Conservation (phyloP, 2,329 filamentous ascomycete species). For the Aureobasidium sp. region DNA sequence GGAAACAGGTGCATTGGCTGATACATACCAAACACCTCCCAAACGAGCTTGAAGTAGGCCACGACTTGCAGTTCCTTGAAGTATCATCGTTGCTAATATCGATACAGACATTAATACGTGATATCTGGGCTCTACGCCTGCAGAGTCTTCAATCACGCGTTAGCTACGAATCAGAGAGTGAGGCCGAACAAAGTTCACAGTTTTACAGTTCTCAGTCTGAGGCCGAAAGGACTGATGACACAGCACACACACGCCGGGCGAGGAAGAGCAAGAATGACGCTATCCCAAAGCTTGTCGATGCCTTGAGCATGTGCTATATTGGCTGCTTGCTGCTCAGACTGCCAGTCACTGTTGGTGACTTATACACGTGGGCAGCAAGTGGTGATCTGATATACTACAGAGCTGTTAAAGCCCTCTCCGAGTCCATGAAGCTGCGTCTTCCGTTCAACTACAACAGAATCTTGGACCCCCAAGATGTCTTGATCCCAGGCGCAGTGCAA, state of each 20-base stretch:
- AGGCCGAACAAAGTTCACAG: conserved; percentile 37
- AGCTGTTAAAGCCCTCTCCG: conserved; percentile 52
- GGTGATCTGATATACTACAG: conserved; percentile 66
- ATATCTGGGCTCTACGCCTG: conserved; percentile 77
- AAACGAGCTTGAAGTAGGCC: conserved; percentile 60
- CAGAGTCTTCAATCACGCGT: conserved; percentile 45
- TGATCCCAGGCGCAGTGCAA: conserved; percentile 55
- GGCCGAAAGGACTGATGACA: conserved; percentile 35
- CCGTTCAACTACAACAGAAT: conserved; percentile 53
- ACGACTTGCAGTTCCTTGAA: neutral
- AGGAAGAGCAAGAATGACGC: conserved; percentile 44
- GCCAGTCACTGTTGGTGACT: conserved; percentile 66
- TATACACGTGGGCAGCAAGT: conserved; percentile 59
- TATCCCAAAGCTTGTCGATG: conserved; percentile 63
- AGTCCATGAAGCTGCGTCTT: conserved; percentile 58
- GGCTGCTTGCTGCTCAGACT: conserved; percentile 67
- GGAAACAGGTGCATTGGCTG: conserved; percentile 72
- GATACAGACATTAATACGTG: conserved; percentile 56
- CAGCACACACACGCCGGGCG: conserved; percentile 31
- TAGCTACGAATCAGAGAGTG: conserved; percentile 28
- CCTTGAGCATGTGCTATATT: conserved; percentile 71
- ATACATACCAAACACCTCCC: conserved; percentile 60
- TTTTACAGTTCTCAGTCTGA: conserved; percentile 55
- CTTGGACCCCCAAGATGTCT: conserved; percentile 47
- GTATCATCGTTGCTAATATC: neutral